phyloP scores from a whole-genome alignment of 768 basidiomycete species.

The Sporobolomyces roseus region DNA sequence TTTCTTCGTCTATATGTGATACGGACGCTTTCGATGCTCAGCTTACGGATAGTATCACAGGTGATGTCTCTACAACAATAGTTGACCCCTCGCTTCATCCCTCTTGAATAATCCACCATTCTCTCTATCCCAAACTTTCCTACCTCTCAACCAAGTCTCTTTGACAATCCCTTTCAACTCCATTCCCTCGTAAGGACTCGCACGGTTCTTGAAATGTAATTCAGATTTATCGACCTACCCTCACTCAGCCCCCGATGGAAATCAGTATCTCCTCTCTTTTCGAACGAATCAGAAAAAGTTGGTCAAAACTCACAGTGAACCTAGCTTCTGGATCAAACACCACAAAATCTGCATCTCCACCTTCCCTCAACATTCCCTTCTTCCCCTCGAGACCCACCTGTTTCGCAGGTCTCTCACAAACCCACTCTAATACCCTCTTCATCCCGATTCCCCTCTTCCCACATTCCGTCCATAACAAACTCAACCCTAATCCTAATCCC shows the following conservation, averaged over 20 bases:
- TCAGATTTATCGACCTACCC: conserved; percentile 66
- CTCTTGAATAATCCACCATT: conserved; percentile 21
- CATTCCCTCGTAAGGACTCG: conserved; percentile 81
- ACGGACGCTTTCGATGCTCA: too few relatives aligned
- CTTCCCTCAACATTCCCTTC: conserved; percentile 71
- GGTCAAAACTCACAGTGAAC: conserved; percentile 44
- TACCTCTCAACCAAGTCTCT: conserved; percentile 74
- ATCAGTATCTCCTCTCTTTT: neutral
- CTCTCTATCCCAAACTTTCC: conserved; percentile 56
- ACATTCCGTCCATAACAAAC: conserved; percentile 83
- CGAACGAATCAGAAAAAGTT: conserved; percentile 20
- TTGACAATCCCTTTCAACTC: conserved; percentile 66
- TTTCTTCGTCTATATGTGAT: too few relatives aligned
- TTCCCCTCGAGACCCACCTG: conserved; percentile 66
- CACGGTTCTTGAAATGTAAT: conserved; percentile 87
- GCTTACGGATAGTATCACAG: too few relatives aligned
- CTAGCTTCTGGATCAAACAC: conserved; percentile 65
- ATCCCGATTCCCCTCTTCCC: conserved; percentile 60
- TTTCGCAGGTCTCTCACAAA: conserved; percentile 65
- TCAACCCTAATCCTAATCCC: conserved; percentile 81
- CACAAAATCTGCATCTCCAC: conserved; percentile 79
- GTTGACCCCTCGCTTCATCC: conserved; percentile 15
- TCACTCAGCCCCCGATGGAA: too few relatives aligned
- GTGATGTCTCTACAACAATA: conserved; percentile 29
- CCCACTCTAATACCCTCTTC: conserved; percentile 68